A percentile compares a stretch with the other conserved stretches of the same genome.
Evolutionary conservation across 139 green algal genomes (phyloP).

Genomic region (Coccomyxa sp.): DNA sequence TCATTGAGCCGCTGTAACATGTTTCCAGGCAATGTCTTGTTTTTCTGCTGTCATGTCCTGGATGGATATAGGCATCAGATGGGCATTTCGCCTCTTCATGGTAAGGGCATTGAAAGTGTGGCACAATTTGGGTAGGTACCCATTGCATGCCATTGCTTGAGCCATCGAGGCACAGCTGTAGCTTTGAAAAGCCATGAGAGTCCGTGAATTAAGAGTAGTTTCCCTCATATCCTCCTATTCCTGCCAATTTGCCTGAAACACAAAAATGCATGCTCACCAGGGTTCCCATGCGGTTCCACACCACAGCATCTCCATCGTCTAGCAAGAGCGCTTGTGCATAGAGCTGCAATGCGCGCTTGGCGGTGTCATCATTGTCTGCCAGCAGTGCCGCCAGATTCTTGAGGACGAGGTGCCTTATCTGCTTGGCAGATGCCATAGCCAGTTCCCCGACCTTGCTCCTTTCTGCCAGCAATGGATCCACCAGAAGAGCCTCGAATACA

Average conservation of each 20-base stretch:
- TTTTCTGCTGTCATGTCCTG: too few relatives aligned
- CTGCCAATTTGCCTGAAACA: neutral
- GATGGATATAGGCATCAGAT: too few relatives aligned
- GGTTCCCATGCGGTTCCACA: constrained; percentile 14
- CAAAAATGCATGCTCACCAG: constrained; percentile 5
- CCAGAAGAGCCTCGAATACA: constrained; percentile 4
- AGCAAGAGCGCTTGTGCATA: constrained; percentile 8
- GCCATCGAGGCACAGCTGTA: too few relatives aligned
- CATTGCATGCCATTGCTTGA: too few relatives aligned
- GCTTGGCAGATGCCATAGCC: neutral
- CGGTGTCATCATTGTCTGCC: neutral
- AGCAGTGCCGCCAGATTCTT: constrained; percentile 12
- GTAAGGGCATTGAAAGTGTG: too few relatives aligned
- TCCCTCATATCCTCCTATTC: neutral
- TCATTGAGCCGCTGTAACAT: too few relatives aligned
- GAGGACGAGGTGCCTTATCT: constrained; percentile 14
- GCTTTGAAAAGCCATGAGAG: neutral
- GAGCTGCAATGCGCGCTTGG: neutral
- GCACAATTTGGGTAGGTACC: too few relatives aligned
- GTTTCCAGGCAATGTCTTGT: too few relatives aligned
- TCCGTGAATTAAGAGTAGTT: neutral
- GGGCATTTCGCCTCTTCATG: too few relatives aligned
- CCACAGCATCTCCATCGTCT: constrained; percentile 2
- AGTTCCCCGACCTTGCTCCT: neutral
- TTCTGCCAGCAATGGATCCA: constrained; percentile 1